phyloP scores from a whole-genome alignment of 2,329 filamentous ascomycete genomes.

The Fusarium pseudocircinatum region DNA sequence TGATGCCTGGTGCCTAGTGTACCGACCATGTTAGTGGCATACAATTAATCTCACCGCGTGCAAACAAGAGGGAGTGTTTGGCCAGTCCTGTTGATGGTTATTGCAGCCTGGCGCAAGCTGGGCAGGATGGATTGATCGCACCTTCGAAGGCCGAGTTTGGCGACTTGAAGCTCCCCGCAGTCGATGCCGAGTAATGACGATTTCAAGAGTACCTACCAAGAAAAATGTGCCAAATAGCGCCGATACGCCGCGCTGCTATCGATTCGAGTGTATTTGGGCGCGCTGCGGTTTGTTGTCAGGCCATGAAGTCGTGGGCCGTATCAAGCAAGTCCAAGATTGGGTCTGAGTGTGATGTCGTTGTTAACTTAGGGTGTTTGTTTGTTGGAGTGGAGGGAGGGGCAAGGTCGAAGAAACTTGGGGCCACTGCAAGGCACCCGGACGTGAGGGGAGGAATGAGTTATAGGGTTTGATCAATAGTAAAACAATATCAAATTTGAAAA shows the following conservation, averaged over 20 bases:
- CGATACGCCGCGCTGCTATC: neutral
- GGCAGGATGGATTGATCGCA: constrained; percentile 15
- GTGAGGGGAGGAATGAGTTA: neutral
- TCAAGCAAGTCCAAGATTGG: neutral
- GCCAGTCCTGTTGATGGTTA: neutral
- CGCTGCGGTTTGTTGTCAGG: neutral
- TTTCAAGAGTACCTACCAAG: neutral
- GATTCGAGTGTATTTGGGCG: neutral
- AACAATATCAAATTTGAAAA: neutral
- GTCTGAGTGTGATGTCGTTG: constrained; percentile 27
- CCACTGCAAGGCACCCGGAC: neutral
- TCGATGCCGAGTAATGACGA: neutral
- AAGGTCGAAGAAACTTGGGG: constrained; percentile 25
- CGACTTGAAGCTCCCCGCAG: neutral
- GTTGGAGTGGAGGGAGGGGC: constrained; percentile 40
- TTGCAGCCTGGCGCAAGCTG: constrained; percentile 21
- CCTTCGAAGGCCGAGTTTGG: constrained; percentile 12
- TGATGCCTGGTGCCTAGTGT: neutral
- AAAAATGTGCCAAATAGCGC: neutral
- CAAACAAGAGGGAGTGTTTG: neutral
- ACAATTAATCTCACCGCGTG: neutral
- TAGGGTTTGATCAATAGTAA: neutral
- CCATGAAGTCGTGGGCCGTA: neutral
- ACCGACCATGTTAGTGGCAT: constrained; percentile 13
- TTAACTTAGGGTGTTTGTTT: constrained; percentile 9